Evolutionary conservation across 129 eudicot species (phyloP), one percentile per base, ranked within the genome.

Genomic region (Scalesia atractyloides): DNA sequence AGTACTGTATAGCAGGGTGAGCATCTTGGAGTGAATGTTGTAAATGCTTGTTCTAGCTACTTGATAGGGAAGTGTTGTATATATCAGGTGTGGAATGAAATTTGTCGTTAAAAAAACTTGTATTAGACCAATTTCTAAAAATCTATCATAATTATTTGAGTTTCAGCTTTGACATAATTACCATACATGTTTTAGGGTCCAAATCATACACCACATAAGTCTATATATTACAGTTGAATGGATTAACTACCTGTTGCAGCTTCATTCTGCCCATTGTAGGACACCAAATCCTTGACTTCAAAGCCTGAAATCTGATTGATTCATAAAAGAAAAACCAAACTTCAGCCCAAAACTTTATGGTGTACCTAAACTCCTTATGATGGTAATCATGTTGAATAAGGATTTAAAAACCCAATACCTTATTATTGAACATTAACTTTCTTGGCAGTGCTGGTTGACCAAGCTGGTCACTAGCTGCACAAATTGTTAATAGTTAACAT

Each of bases 371-470:
- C 13, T 72, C 64, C 6, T 14, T 39, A 18, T 7, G 7, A 58
- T 24, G 18, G 22, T 63, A 50, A 58, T 24, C 16, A 22, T 58
- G 39, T 64, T 51, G 33, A 50, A 30, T 43, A 41, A 22, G 39
- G 19, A 22, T 15, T 8, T 65, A 24, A 13, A 11, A 54, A 75
- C 48, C 58, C 16, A 77, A 75, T 64, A 60, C 49, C 14, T 69
- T 59, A 18, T 20, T 49, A 62, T 51, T 15, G 17, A 63, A 51
- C 49, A 69, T 61, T 47, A 77, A 70, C 81, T 77, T 77, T 62
- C 81, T 77, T 70, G 81, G 66, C 9, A 49, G 13, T 77, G 65
- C 61, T 37, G 14, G 76, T 49, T 77, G 71, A 69, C 62, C 51
- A 70, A 36, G 71, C 54, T 50, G 72, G 65, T 43, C 72, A 39